phyloP scores from a whole-genome alignment of 2,329 filamentous ascomycete genomes.

The Penicillium polonicum region DNA sequence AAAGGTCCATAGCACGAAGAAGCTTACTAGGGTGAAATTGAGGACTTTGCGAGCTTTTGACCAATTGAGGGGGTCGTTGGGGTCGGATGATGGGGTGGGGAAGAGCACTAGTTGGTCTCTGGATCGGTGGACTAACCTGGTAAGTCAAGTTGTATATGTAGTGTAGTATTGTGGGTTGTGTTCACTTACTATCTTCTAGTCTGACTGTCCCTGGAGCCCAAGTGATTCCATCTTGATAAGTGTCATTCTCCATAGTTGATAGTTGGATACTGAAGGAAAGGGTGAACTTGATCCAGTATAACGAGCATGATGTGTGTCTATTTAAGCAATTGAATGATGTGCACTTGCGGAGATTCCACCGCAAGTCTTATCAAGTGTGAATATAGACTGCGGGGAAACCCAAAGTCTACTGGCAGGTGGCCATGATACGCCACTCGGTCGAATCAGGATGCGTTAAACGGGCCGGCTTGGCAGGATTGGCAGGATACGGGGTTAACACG shows the following conservation, averaged over 20 bases:
- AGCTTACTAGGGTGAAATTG: slow-evolving; percentile 28
- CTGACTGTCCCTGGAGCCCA: slow-evolving; percentile 23
- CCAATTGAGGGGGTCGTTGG: slow-evolving; percentile 32
- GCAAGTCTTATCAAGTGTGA: slow-evolving; percentile 9
- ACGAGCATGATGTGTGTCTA: neutral
- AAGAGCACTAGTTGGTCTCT: slow-evolving; percentile 19
- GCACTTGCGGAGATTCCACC: neutral
- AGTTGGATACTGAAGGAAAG: neutral
- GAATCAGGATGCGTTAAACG: neutral
- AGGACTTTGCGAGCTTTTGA: slow-evolving; percentile 24
- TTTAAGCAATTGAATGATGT: neutral
- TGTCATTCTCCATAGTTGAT: slow-evolving; percentile 12
- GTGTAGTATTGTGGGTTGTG: neutral
- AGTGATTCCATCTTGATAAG: slow-evolving; percentile 14
- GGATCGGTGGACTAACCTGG: slow-evolving; percentile 6
- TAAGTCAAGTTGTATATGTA: neutral
- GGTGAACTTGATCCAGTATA: neutral
- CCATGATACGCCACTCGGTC: neutral
- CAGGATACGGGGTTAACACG: neutral
- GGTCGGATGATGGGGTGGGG: slow-evolving; percentile 26
- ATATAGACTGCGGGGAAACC: slow-evolving; percentile 1
- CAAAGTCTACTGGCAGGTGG: neutral
- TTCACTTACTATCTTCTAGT: slow-evolving; percentile 21
- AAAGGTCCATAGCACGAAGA: slow-evolving; percentile 30
- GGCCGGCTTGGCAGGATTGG: neutral